These are phyloP conservation scores for Tausonia pullulans DNA, from an alignment of 1,284 basidiomycete genomes.

Conservation along the genomic window DNA sequence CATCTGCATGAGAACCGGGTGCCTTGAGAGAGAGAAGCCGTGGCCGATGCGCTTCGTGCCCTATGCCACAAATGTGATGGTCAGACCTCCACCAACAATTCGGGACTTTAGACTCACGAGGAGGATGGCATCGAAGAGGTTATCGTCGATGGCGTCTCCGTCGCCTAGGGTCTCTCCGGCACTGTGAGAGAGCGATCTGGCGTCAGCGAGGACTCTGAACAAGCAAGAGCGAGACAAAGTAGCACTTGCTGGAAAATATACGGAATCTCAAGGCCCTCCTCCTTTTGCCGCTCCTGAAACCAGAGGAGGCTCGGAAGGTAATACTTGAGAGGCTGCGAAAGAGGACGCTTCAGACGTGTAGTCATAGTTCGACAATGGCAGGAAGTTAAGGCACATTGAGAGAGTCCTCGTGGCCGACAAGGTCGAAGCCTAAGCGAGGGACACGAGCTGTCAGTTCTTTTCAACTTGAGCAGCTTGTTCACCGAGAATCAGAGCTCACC, in stretches of 20 bases:
- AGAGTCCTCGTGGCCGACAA: conserved; percentile 54
- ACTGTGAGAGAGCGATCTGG: neutral
- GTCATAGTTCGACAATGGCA: no score
- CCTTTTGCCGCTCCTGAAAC: conserved; percentile 48
- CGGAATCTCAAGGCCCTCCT: conserved; percentile 53
- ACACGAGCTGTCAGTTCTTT: no score
- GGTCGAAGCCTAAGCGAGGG: conserved; percentile 51
- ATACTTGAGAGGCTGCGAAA: conserved; percentile 45
- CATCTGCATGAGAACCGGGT: conserved; percentile 54
- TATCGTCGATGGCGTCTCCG: conserved; percentile 49
- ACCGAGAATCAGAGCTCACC: conserved; percentile 35
- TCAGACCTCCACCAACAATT: neutral
- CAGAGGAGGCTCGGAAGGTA: conserved; percentile 52
- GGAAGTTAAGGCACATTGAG: neutral
- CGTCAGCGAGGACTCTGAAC: neutral
- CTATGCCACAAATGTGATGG: neutral
- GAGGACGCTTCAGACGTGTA: conserved; percentile 20
- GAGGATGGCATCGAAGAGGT: conserved; percentile 65
- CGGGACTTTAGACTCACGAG: conserved; percentile 28
- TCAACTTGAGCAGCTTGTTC: no score
- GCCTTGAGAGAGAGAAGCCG: conserved; percentile 60
- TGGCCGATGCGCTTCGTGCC: conserved; percentile 69
- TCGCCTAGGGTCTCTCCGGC: conserved; percentile 67
- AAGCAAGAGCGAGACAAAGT: neutral
- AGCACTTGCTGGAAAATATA: conserved; percentile 51